Evolutionary conservation across 305 asterid genomes (phyloP).

Genomic region (Stenogyne calaminthoides): DNA sequence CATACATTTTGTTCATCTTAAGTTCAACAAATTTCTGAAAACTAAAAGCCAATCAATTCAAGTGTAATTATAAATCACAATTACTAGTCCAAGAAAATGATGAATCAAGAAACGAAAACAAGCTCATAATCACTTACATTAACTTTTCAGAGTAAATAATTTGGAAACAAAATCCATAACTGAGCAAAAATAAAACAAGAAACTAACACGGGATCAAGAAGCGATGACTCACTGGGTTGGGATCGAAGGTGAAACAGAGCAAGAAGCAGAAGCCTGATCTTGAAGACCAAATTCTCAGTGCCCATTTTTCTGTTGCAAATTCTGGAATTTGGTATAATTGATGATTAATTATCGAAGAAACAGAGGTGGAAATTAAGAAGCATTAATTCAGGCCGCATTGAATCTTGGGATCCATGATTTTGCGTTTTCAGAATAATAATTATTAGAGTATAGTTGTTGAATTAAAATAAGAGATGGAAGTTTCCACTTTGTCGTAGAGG

Average conservation of each 20-base stretch:
- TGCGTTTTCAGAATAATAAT: background rate
- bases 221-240: conserved; percentile 48
- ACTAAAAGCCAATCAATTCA: background rate
- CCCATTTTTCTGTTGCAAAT: conserved; percentile 22
- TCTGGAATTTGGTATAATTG: background rate
- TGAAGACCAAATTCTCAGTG: conserved; percentile 37
- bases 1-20: background rate
- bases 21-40: background rate
- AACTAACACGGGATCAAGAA: background rate
- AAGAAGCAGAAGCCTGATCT: conserved; percentile 51
- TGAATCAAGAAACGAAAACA: background rate
- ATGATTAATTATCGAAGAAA: background rate
- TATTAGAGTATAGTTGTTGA: background rate
- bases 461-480: conserved; percentile 21
- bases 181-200: conserved; percentile 6
- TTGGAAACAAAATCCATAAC: background rate
- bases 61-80: background rate
- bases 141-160: background rate
- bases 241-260: conserved; percentile 66
- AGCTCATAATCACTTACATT: background rate
- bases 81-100: background rate
- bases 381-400: conserved; percentile 16
- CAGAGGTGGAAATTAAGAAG: conserved; percentile 25
- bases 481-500: conserved; percentile 36
- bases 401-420: conserved; percentile 34